Base-by-base conservation (phyloP, 805 yeast species). In the Monosporozyma unispora region DNA sequence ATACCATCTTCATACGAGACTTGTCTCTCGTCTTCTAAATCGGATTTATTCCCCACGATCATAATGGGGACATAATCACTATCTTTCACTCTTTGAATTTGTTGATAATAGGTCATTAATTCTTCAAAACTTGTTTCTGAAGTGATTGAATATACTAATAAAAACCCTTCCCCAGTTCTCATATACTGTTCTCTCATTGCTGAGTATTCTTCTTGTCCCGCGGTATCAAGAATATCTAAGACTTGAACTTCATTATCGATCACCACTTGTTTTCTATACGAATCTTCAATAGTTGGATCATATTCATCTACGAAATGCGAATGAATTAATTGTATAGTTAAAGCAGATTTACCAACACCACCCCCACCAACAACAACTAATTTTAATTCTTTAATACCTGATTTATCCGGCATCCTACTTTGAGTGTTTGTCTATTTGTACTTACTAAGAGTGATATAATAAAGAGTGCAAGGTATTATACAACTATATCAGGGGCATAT, bases 291-390 rank as follows among this genome's bases (percentile, higher is more conserved):
- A 10, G 99, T 93, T 9, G 99, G 99, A 70, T 93, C 99, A 62
- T 93, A 93, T 66, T 93, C 99, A 67, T 90, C 96, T 29, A 91
- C 96, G 63, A 93, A 93, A 61, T 90, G 96, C 33, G 89, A 80
- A 67, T 91, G 98, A 49, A 93, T 89, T 62, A 93, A 77, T 68
- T 93, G 96, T 56, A 93, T 93, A 25, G 99, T 93, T 54, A 93
- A 73, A 5, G 99, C 98, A 22, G 95, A 84, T 68, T 93, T 93
- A 70, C 99, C 99, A 49, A 93, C 99, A 70, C 96, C 97, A 64
- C 98, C 98, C 38, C 97, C 97, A 50, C 98, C 99, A 50, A 91
- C 96, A 43, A 91, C 97, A 4, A 93, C 99, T 52, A 93, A 71
- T 65, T 95, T 89, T 67, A 82, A 91, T 68, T 90, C 96, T 67